These are phyloP conservation scores for Jatropha multifida DNA, from an alignment of 441 rosid genomes.

Conservation along the genomic window DNA sequence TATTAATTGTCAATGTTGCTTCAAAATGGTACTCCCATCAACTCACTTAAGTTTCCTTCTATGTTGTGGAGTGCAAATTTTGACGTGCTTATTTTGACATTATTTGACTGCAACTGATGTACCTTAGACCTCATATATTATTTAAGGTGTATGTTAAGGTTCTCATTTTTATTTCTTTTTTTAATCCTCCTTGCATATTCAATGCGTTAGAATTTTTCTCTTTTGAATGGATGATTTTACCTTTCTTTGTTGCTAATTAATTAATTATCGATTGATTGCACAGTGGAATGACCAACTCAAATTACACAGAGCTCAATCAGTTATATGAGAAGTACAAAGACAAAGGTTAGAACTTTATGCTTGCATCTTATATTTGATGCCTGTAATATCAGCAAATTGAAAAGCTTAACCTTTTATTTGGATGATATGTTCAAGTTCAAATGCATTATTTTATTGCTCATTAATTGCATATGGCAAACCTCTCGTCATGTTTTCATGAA, in stretches of 20 bases:
- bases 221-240: background rate
- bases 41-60: background rate
- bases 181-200: background rate
- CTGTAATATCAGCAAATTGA: background rate
- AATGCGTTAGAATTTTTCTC: background rate
- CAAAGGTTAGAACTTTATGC: conserved; percentile 48
- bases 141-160: no score
- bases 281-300: conserved; percentile 91
- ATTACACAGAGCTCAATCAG: conserved; percentile 72
- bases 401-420: background rate
- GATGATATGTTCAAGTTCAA: background rate
- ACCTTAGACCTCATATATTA: no score
- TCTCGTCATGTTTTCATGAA: background rate
- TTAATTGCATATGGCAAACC: background rate
- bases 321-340: conserved; percentile 69
- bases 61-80: conserved; percentile 3
- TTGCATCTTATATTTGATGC: background rate
- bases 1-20: conserved; percentile 86
- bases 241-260: background rate
- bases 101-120: conserved; percentile 7
- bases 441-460: background rate
- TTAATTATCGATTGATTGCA: conserved; percentile 15
- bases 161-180: background rate
- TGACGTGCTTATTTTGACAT: background rate
- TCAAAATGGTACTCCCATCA: conserved; percentile 59